Conservation (phyloP, 495 filamentous ascomycete genomes). For the Astrothelium macrocarpum region DNA sequence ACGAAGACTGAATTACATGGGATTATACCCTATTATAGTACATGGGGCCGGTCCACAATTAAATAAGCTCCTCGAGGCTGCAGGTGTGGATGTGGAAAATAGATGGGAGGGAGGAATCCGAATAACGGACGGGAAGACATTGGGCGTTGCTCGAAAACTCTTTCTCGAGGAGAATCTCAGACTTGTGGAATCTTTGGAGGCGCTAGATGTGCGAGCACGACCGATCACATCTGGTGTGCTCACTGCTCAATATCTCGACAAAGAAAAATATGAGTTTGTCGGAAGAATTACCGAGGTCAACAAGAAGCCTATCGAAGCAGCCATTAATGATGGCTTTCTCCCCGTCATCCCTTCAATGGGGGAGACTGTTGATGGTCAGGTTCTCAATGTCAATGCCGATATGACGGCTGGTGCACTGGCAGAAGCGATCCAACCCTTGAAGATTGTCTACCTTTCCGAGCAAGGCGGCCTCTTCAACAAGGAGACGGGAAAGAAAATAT, state of each 20-base stretch:
- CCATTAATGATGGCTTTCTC: slow-evolving; percentile 84
- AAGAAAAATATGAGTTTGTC: slow-evolving; percentile 87
- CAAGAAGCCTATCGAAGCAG: slow-evolving; percentile 80
- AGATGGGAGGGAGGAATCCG: slow-evolving; percentile 95
- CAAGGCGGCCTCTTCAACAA: slow-evolving; percentile 95
- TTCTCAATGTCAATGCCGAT: slow-evolving; percentile 96
- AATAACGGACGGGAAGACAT: slow-evolving; percentile 90
- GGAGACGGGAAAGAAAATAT: slow-evolving; percentile 89
- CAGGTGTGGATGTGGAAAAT: slow-evolving; percentile 69
- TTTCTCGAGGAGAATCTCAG: slow-evolving; percentile 96
- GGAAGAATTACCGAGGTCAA: slow-evolving; percentile 94
- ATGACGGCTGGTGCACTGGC: slow-evolving; percentile 92
- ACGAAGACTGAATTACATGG: slow-evolving; percentile 90
- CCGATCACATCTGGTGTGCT: slow-evolving; percentile 92
- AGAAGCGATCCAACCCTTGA: slow-evolving; percentile 79
- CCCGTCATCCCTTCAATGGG: slow-evolving; percentile 97
- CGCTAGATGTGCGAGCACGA: slow-evolving; percentile 80
- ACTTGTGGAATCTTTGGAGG: slow-evolving; percentile 83
- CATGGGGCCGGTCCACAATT: slow-evolving; percentile 95
- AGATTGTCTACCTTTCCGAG: slow-evolving; percentile 97
- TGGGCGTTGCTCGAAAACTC: slow-evolving; percentile 79
- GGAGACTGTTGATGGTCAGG: slow-evolving; percentile 84
- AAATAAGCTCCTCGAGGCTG: slow-evolving; percentile 83
- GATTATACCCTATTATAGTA: slow-evolving; percentile 90
- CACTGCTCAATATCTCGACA: slow-evolving; percentile 87